Evolutionary conservation across 2,329 filamentous ascomycete species (phyloP), one percentile per base, ranked within the genome.

Genomic region (Neonectria faginata): DNA sequence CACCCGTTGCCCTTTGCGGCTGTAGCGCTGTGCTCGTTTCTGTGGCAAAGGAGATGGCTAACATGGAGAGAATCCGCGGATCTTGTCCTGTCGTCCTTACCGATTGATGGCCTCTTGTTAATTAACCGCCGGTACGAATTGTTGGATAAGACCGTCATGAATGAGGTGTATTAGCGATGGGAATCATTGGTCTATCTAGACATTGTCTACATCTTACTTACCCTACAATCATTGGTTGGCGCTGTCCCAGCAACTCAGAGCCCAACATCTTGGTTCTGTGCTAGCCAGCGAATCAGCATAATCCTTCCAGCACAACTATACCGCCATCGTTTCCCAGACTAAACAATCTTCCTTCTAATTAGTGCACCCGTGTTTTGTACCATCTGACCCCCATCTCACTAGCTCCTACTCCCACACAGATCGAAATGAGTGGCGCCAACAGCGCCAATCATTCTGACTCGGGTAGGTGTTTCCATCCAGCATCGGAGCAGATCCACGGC

Each of bases 371-470:
- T 39, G 8, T 16, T 39, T n/a, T 39, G 36, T n/a, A 4, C 48
- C 48, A 51, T 33, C 48, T 33, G 48, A 33, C 29, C 47, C 25
- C 33, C 25, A 3, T 45, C n/a, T 25, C 36, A 16, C n/a, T 51
- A 51, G 29, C 11, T 16, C 29, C 27, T 50, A 33, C 29, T 22
- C 47, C 60, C 58, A 64, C 58, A 57, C 56, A 45, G 54, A 57
- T 67, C 57, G 58, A 70, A 71, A 67, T 70, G 64, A 47, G 69
- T 72, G 66, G 70, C 69, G 70, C 57, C 57, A 59, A 57, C 47
- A 59, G 56, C 60, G 58, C 60, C 50, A 59, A 47, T 22, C 12
- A 50, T 31, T 41, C 25, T 51, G 42, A 57, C 44, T 45, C 20
- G 22, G 44, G 27, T 14, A 10, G 20, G 29, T 41, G 36, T 52